Evolutionary conservation across 305 asterid species (phyloP), one percentile per base, ranked within the genome.

Genomic region (Coffea humblotiana): DNA sequence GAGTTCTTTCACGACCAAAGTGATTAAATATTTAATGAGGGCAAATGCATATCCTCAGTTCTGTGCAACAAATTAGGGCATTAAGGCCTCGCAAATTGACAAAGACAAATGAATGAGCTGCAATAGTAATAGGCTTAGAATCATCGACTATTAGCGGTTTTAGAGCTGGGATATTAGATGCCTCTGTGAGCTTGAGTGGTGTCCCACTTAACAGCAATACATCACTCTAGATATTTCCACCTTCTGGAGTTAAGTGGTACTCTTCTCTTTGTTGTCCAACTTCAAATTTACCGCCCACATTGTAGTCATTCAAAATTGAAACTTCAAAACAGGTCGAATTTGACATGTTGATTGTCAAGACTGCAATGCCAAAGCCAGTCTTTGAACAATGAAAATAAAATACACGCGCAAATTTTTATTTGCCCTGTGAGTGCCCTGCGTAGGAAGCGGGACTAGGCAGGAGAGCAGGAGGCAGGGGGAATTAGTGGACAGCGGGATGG

Each of bases 341-440:
- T 8, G 94, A 93, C 97, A 92, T 86, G 89, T 94, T 94, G 87
- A 92, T 92, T 13, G 92, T 71, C 29, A 92, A 90, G 29, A 89
- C 73, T 10, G 97, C 37, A 61, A 92, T 49, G 45, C 89, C 90
- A 52, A 43, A 14, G 13, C 84, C 75, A 13, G 82, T 61, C 77
- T 88, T 91, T 35, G 96, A 86, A 87, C 97, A 91, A 66, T 93
- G 96, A n/a, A n/a, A n/a, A n/a, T n/a, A 12, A 94, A 82, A 63
- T 93, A 93, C 16, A 87, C 89, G 2, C 97, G 89, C 76, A 92
- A 76, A 81, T 85, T n/a, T n/a, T n/a, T n/a, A n/a, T n/a, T n/a
- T n/a, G n/a, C n/a, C n/a, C n/a, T n/a, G n/a, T n/a, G n/a, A n/a
- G n/a, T n/a, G n/a, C n/a, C n/a, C n/a, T n/a, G n/a, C n/a, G n/a